These are phyloP conservation scores for Mitragyna speciosa DNA, from an alignment of 257 asterid species.

Conservation along the genomic window DNA sequence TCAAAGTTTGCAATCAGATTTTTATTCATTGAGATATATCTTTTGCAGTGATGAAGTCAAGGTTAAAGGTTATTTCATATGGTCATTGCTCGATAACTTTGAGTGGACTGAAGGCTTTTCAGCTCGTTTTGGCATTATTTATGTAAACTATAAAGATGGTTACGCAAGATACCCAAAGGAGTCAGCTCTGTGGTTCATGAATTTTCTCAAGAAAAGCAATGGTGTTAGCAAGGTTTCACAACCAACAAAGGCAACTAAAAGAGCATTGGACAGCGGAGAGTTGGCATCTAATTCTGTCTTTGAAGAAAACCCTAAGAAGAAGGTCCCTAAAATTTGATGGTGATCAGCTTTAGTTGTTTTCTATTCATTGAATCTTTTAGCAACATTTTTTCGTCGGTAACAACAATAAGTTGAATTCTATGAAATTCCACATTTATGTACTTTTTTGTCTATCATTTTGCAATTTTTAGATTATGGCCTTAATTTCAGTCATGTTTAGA, in stretches of 20 bases:
- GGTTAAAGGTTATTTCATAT: conserved; percentile 3
- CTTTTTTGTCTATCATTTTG: no score
- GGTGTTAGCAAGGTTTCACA: background rate
- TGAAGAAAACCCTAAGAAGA: conserved; percentile 2
- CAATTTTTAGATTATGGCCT: no score
- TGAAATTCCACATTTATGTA: no score
- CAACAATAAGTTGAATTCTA: no score
- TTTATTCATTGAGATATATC: no score
- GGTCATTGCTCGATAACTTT: conserved; percentile 18
- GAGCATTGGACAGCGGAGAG: background rate
- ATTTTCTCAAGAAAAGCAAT: conserved; percentile 10
- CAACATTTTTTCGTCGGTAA: no score
- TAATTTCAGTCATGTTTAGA: no score
- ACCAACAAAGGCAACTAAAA: conserved; percentile 1
- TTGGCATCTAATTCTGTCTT: background rate
- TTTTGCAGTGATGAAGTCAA: conserved; percentile 7
- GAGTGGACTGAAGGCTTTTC: conserved; percentile 17
- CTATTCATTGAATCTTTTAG: background rate
- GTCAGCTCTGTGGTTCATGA: conserved; percentile 22
- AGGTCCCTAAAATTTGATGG: background rate
- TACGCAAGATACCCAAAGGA: conserved; percentile 14
- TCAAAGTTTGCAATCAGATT: background rate
- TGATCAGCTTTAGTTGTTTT: background rate
- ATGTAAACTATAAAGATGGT: conserved; percentile 8
- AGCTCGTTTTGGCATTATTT: conserved; percentile 11